Conservation (phyloP, 257 asterid genomes). For the Solanum bulbocastanum region DNA sequence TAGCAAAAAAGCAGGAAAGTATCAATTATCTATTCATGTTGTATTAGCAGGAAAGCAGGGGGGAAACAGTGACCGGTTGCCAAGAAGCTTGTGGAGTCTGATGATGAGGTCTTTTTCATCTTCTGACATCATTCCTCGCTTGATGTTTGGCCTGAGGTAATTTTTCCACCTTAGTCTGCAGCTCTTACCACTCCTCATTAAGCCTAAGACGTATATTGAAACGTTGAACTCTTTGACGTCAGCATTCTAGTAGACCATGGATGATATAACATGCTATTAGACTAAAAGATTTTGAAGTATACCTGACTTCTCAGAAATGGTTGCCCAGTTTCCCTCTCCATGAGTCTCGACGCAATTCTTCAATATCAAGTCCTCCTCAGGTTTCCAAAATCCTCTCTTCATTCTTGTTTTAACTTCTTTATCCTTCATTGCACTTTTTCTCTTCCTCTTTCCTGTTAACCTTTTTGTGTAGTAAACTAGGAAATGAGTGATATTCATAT, state of each 20-base stretch:
- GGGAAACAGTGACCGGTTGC: conserved; percentile 33
- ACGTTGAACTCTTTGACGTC: background rate
- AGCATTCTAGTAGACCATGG: no score
- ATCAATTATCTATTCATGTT: background rate
- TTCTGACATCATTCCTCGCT: conserved; percentile 47
- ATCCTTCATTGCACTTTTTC: conserved; percentile 16
- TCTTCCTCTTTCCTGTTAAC: background rate
- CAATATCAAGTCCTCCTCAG: conserved; percentile 50
- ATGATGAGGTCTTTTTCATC: conserved; percentile 56
- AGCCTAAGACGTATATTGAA: conserved; percentile 18
- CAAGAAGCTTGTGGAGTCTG: conserved; percentile 56
- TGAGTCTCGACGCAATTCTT: conserved; percentile 45
- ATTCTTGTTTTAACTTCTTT: conserved; percentile 19
- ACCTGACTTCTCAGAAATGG: conserved; percentile 44
- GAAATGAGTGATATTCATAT: background rate
- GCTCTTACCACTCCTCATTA: conserved; percentile 38
- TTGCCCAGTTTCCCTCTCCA: conserved; percentile 56
- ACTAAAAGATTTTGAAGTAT: background rate
- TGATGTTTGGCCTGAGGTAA: conserved; percentile 55
- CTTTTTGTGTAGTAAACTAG: background rate
- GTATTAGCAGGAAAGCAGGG: background rate
- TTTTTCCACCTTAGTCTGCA: conserved; percentile 65
- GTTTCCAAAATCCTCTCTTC: conserved; percentile 60
- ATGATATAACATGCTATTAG: background rate
- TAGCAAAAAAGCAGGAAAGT: background rate